Evolutionary conservation across 208 protist genomes (phyloP).

Genomic region (Trypanosoma conorhini): DNA sequence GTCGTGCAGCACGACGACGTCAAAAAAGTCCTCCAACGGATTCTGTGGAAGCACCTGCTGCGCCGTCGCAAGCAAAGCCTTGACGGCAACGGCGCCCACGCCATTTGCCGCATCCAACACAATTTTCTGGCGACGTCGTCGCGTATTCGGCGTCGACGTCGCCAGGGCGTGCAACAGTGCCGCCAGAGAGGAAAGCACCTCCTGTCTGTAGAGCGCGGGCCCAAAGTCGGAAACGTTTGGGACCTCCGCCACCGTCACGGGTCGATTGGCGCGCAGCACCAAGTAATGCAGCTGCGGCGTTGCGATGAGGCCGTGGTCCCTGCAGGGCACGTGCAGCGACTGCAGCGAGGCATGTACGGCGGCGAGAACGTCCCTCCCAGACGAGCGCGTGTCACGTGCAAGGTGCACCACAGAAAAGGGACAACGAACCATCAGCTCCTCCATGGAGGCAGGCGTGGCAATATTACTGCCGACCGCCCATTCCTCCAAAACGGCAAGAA

Average conservation of each 20-base stretch:
- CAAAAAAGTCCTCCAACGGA: constrained; percentile 36
- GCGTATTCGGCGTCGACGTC: not conserved
- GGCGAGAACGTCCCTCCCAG: constrained; percentile 43
- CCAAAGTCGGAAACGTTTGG: constrained; percentile 8
- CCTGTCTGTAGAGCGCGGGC: constrained; percentile 31
- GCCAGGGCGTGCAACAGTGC: constrained; percentile 22
- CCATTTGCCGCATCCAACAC: constrained; percentile 92
- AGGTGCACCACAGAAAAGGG: constrained; percentile 37
- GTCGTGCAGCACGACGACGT: constrained; percentile 53
- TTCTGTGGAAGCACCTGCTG: constrained; percentile 11
- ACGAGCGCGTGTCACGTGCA: constrained; percentile 58
- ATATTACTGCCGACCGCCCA: constrained; percentile 31
- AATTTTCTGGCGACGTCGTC: constrained; percentile 31
- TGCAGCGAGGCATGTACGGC: constrained; percentile 30
- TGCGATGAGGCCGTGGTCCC: constrained; percentile 37
- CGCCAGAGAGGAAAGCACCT: constrained; percentile 39
- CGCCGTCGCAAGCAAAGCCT: constrained; percentile 44
- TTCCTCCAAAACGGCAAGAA: constrained; percentile 38
- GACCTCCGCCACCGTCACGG: constrained; percentile 14
- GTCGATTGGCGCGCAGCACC: constrained; percentile 30
- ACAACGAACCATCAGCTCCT: constrained; percentile 15
- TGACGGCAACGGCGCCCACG: constrained; percentile 64
- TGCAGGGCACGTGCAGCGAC: constrained; percentile 17
- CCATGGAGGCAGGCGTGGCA: not conserved
- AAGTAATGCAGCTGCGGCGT: constrained; percentile 84